Evolutionary conservation across 768 basidiomycete genomes (phyloP), one percentile per base, ranked within the genome.

Genomic region (Piloderma croceum): DNA sequence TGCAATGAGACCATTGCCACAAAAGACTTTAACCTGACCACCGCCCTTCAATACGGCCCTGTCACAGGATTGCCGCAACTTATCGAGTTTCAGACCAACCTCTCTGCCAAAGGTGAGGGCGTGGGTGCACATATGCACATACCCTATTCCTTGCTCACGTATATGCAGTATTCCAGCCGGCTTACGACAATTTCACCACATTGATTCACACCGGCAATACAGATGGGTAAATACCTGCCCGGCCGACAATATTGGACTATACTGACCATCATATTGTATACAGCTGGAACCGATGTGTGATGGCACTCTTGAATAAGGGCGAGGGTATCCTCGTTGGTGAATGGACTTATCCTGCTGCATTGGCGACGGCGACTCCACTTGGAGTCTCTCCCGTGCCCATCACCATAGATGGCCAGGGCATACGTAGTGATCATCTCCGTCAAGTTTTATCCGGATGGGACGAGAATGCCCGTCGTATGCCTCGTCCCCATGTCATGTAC

Each of bases 291-390:
- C 80, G 83, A 49, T 65, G 71, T 18, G 67, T 77, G 6, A 55
- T 57, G 19, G 77, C 82, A 15, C 61, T 93, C 9, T 77, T 75
- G 55, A 81, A 89, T 49, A 73, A 74, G 3, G 81, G 82, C 6
- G 78, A 83, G 36, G 68, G 66, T 18, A 60, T 81, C 31, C 57
- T 83, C 2, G 68, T 69, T 9, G 71, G 71, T 43, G 87, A 87
- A 53, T 91, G 81, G 81, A 77, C 83, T 0, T 93, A 89, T 54
- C 81, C 87, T 2, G 76, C 72, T 6, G 76, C 78, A 0, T 39
- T 71, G 1, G 53, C 62, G 18, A 39, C 38, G 24, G 43, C 37
- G 24, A 0, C 23, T 13, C 72, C 73, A 7, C 55, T 49, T 44
- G 68, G 68, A 20, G 58, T 82, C 29, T 55, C 58, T 24, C 59